phyloP scores from a whole-genome alignment of 768 basidiomycete genomes.

The Tricholoma terreum region DNA sequence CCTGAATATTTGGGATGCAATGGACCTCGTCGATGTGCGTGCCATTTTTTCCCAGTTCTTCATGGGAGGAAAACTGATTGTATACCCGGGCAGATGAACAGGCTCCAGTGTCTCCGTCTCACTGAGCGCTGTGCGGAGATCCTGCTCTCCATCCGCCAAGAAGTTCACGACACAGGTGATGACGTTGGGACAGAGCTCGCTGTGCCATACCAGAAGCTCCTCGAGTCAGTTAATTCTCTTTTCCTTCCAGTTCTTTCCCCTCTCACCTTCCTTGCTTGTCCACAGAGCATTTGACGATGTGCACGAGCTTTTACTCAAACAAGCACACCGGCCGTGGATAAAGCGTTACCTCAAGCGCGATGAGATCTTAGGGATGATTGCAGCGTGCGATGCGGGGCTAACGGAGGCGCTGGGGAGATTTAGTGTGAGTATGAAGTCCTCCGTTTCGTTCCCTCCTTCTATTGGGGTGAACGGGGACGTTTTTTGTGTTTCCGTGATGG shows the following conservation, averaged over 20 bases:
- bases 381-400: constrained; percentile 49
- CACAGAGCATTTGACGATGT: constrained; percentile 42
- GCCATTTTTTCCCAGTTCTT: neutral
- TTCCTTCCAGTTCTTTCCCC: neutral
- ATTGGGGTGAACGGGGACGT: neutral
- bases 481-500: neutral
- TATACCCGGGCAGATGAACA: constrained; percentile 49
- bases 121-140: constrained; percentile 72
- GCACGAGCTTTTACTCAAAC: constrained; percentile 51
- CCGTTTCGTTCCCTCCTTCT: neutral
- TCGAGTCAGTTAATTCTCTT: constrained; percentile 37
- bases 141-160: constrained; percentile 59
- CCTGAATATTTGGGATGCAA: constrained; percentile 62
- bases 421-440: constrained; percentile 29
- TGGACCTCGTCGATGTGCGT: constrained; percentile 61
- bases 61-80: neutral
- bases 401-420: constrained; percentile 60
- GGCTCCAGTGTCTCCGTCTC: constrained; percentile 63
- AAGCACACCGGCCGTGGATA: constrained; percentile 66
- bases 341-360: constrained; percentile 76
- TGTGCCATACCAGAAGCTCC: constrained; percentile 47
- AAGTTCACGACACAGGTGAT: constrained; percentile 57
- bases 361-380: constrained; percentile 57
- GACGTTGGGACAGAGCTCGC: constrained; percentile 46
- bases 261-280: neutral